Conservation (phyloP, 805 yeast genomes). For the Ogataea thermomethanolica region DNA sequence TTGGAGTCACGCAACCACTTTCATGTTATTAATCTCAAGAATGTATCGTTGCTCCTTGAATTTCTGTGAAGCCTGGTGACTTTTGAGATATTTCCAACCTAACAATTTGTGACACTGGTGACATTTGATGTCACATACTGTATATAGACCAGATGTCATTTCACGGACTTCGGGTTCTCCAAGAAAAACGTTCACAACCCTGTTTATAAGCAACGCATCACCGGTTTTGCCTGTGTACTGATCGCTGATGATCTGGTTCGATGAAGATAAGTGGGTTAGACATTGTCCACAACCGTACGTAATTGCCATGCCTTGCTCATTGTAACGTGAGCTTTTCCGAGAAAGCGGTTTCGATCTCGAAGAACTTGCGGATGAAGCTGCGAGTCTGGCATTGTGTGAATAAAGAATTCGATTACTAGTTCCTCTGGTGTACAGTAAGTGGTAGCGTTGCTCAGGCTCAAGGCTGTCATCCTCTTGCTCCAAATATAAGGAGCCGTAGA, state of each 20-base stretch:
- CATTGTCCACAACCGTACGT: slow-evolving; percentile 30
- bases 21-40: slow-evolving; percentile 38
- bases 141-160: slow-evolving; percentile 60
- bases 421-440: slow-evolving; percentile 11
- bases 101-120: slow-evolving; percentile 49
- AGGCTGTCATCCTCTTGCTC: slow-evolving; percentile 18
- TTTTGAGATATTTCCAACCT: slow-evolving; percentile 63
- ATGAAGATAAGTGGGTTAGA: slow-evolving; percentile 30
- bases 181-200: slow-evolving; percentile 33
- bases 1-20: slow-evolving; percentile 9
- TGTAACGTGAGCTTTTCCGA: slow-evolving; percentile 16
- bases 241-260: slow-evolving; percentile 29
- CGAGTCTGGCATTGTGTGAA: slow-evolving; percentile 10
- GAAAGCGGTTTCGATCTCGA: slow-evolving; percentile 6
- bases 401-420: slow-evolving; percentile 5
- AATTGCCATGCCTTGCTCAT: slow-evolving; percentile 22
- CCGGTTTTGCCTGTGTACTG: slow-evolving; percentile 56
- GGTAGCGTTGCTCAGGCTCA: slow-evolving; percentile 12
- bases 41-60: slow-evolving; percentile 63
- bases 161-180: slow-evolving; percentile 24
- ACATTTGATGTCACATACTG: slow-evolving; percentile 55
- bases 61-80: slow-evolving; percentile 42
- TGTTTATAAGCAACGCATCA: slow-evolving; percentile 50
- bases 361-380: background rate
- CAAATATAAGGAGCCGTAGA: slow-evolving; percentile 10